A percentile compares a stretch with the other conserved stretches of the same genome.
Conservation (phyloP, 2,329 filamentous ascomycete species). For the Cercospora brassicicola region DNA sequence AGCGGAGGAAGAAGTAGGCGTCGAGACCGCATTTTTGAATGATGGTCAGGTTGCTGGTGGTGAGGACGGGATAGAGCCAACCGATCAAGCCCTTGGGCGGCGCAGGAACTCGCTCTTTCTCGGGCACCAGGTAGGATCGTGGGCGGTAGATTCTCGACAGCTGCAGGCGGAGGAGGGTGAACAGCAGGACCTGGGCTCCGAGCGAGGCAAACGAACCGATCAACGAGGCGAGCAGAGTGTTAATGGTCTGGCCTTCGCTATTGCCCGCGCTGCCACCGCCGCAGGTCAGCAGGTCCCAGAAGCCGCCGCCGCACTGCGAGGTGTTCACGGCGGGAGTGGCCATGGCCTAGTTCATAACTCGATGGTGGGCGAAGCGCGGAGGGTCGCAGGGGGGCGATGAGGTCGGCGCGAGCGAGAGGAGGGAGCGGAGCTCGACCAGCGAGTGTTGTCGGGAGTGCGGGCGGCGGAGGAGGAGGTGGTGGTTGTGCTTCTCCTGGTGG, state of each 20-base stretch:
- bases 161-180: constrained; percentile 74
- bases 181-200: constrained; percentile 60
- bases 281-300: constrained; percentile 19
- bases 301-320: constrained; percentile 2
- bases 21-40: constrained; percentile 95
- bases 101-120: constrained; percentile 76
- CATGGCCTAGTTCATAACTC: not conserved
- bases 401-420: not conserved
- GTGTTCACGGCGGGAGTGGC: constrained; percentile 3
- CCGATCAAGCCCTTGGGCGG: constrained; percentile 61
- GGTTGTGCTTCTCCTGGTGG: not conserved
- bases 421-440: not conserved
- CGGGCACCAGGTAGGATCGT: constrained; percentile 81
- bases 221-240: constrained; percentile 43
- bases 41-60: constrained; percentile 73
- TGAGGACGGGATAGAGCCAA: constrained; percentile 62
- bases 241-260: constrained; percentile 37
- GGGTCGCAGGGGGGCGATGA: not conserved
- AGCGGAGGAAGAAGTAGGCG: constrained; percentile 95
- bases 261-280: constrained; percentile 14
- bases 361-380: not conserved
- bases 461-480: not conserved
- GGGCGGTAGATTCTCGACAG: constrained; percentile 84
- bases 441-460: not conserved
- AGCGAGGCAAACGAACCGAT: constrained; percentile 38